These are phyloP conservation scores for Amylostereum areolatum DNA, from an alignment of 1,284 basidiomycete species.

Conservation along the genomic window DNA sequence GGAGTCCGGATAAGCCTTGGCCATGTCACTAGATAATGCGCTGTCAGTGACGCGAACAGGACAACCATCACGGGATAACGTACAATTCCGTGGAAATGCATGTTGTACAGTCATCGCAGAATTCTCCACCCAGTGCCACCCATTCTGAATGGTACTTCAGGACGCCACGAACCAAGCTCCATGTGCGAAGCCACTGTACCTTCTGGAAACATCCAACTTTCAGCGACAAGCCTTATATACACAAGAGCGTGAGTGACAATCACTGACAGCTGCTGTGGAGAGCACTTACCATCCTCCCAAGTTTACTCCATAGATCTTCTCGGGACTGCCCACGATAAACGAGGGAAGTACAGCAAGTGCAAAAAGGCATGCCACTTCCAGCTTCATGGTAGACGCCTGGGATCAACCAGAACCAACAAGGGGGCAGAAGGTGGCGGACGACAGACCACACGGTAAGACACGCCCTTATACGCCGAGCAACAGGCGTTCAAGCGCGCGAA, in stretches of 20 bases:
- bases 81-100: conserved; percentile 62
- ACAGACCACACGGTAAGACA: too few species aligned
- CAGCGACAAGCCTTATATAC: conserved; percentile 44
- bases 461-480: too few species aligned
- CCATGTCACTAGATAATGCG: conserved; percentile 39
- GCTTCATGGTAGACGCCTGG: background rate
- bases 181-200: conserved; percentile 24
- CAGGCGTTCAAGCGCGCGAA: too few species aligned
- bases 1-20: conserved; percentile 48
- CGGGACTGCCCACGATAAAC: conserved; percentile 21
- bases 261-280: conserved; percentile 1
- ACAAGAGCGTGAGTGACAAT: background rate
- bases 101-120: conserved; percentile 42
- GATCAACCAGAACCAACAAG: background rate
- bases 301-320: conserved; percentile 64
- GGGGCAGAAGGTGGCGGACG: background rate
- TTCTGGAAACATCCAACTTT: conserved; percentile 67
- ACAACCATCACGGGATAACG: conserved; percentile 10
- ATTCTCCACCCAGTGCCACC: conserved; percentile 58
- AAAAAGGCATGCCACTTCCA: background rate
- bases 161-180: background rate
- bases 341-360: conserved; percentile 14
- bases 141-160: conserved; percentile 38
- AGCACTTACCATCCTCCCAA: conserved; percentile 49
- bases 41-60: too few species aligned